Evolutionary conservation across 768 basidiomycete genomes (phyloP).

Genomic region (Pleurotus tuoliensis): DNA sequence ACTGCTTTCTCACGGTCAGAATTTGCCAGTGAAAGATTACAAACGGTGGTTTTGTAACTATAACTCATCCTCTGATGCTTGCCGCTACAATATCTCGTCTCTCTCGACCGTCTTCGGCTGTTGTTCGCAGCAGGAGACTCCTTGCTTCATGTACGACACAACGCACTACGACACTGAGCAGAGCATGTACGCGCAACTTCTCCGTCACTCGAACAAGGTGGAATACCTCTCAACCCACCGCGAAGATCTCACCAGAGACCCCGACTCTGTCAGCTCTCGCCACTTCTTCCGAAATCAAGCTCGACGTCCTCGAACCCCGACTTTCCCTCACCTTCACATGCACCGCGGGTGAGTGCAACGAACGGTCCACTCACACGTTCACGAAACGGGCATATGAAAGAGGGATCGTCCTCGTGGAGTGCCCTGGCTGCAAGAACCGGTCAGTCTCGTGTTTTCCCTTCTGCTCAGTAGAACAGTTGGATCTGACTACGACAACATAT

Average conservation of each 20-base stretch:
- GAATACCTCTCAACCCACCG: not conserved
- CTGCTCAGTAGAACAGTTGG: not conserved
- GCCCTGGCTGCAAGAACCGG: conserved; percentile 88
- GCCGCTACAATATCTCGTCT: too few species aligned
- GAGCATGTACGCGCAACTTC: not conserved
- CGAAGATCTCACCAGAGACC: not conserved
- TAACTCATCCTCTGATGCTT: too few species aligned
- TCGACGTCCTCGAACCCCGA: conserved; percentile 42
- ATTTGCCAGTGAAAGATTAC: not conserved
- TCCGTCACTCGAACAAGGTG: not conserved
- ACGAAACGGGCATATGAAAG: conserved; percentile 78
- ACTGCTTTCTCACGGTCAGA: not conserved
- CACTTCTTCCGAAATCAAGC: not conserved
- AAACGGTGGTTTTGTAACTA: too few species aligned
- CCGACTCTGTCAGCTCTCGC: not conserved
- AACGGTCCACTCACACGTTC: conserved; percentile 86
- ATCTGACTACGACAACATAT: not conserved
- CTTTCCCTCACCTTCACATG: conserved; percentile 85
- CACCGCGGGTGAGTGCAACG: conserved; percentile 65
- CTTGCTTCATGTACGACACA: too few species aligned
- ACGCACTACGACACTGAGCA: not conserved
- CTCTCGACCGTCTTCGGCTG: not conserved
- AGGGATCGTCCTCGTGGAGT: conserved; percentile 89
- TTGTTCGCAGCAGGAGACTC: too few species aligned
- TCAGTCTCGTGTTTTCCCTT: conserved; percentile 30